These are phyloP conservation scores for Chenopodium suecicum DNA, from an alignment of 148 eudicot genomes.

Conservation along the genomic window DNA sequence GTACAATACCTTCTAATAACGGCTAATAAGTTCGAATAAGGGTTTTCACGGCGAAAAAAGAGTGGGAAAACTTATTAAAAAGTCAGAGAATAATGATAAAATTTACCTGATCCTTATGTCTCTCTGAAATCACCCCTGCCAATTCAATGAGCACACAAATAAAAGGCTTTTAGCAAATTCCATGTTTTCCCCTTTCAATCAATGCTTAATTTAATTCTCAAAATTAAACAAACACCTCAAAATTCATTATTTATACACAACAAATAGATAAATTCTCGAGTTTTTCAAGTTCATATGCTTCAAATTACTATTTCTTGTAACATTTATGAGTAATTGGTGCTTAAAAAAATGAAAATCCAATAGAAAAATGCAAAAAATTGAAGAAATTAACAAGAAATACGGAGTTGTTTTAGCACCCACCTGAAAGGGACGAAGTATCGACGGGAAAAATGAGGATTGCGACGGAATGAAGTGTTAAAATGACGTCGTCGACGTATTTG, in stretches of 20 bases:
- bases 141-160: conserved; percentile 11
- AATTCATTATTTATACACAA: no score
- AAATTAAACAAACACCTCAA: background rate
- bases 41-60: background rate
- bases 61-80: background rate
- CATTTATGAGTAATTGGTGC: background rate
- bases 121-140: conserved; percentile 57
- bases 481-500: conserved; percentile 61
- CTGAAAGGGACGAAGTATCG: conserved; percentile 50
- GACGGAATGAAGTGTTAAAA: conserved; percentile 69
- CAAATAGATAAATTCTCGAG: background rate
- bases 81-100: background rate
- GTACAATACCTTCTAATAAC: background rate
- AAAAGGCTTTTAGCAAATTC: conserved; percentile 12
- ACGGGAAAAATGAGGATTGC: conserved; percentile 60
- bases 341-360: background rate
- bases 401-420: conserved; percentile 16
- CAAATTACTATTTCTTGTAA: background rate
- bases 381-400: background rate
- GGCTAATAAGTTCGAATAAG: background rate
- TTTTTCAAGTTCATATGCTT: background rate
- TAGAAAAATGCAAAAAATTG: background rate
- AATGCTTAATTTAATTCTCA: background rate
- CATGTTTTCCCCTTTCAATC: background rate
- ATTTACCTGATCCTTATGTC: conserved; percentile 60